Evolutionary conservation across 1,139 yeast species (phyloP), one percentile per base, ranked within the genome.

Genomic region (Hyphopichia burtonii): DNA sequence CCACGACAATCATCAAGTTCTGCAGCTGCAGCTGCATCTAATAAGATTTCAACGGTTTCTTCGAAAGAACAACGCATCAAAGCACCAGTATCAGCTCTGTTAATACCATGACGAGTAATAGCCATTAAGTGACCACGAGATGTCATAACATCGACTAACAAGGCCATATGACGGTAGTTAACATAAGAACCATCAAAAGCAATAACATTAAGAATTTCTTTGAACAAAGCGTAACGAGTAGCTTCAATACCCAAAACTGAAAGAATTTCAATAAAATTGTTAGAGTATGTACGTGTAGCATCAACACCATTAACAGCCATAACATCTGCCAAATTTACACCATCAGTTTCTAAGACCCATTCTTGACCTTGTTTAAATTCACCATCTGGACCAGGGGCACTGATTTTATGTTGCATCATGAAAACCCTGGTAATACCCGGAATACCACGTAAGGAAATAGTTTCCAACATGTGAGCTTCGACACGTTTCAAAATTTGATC

Each of bases 101-200:
- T 94, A 68, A 94, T 93, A 80, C 99, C 99, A 64, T 93, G 99
- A 79, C 99, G 96, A 41, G 99, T 93, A 56, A 94, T 93, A 31
- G 99, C 98, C 89, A 94, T 93, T 68, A 94, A 78, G 61, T 93
- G 96, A 59, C 99, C 99, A 65, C 96, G 86, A 38, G 96, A 87
- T 2, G 99, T 94, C 99, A 94, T 94, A 25, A 91, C 96, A 73
- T 94, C 99, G 44, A 93, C 98, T 58, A 94, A 77, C 56, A 94
- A 74, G 2, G 99, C 97, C 93, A 93, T 86, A 60, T 94, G 99
- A 71, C 99, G 86, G 69, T 94, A 94, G 66, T 94, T 94, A 51
- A 94, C 99, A 61, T 93, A 93, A 28, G 99, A 91, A 86, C 99
- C 99, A 78, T 93, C 99, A 58, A 95, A 94, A 3, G 98, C 97